These are phyloP conservation scores for Mortierella sp. DNA, from an alignment of 371 early-diverging fungal genomes.

Conservation along the genomic window DNA sequence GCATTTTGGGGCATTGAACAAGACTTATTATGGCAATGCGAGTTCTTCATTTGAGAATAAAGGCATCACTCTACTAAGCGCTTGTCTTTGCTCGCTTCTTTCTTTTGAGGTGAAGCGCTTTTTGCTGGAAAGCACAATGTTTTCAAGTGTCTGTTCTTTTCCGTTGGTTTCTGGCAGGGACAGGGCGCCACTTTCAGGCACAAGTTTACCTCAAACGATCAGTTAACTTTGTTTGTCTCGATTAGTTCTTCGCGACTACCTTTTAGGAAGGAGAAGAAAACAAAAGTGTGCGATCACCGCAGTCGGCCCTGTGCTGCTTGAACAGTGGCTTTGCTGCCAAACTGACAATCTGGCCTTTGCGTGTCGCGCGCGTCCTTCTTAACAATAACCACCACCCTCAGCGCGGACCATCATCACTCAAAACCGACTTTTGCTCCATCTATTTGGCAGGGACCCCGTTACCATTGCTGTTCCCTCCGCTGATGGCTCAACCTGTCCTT, in stretches of 20 bases:
- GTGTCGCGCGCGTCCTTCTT: background rate
- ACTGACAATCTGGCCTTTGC: background rate
- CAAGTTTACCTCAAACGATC: too few species aligned
- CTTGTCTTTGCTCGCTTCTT: too few species aligned
- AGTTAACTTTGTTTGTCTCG: background rate
- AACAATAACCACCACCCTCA: background rate
- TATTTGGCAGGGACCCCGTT: slow-evolving; percentile 5
- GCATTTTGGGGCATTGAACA: slow-evolving; percentile 18
- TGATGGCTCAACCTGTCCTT: slow-evolving; percentile 5
- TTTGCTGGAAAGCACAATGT: background rate
- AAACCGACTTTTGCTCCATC: slow-evolving; percentile 5
- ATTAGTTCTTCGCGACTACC: too few species aligned
- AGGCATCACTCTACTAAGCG: too few species aligned
- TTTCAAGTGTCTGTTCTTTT: too few species aligned
- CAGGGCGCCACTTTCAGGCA: too few species aligned
- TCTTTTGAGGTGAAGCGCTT: too few species aligned
- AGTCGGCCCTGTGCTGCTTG: background rate
- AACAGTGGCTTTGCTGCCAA: slow-evolving; percentile 1
- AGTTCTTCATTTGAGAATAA: background rate
- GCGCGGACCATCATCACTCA: background rate
- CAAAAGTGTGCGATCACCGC: too few species aligned
- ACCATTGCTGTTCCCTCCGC: slow-evolving; percentile 2
- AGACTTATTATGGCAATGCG: too few species aligned
- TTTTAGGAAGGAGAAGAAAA: too few species aligned
- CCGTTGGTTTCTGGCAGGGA: too few species aligned